A percentile compares a stretch with the other conserved stretches of the same genome.
Conservation (phyloP, 177 flowering plant genomes). For the Vitis hybrid region DNA sequence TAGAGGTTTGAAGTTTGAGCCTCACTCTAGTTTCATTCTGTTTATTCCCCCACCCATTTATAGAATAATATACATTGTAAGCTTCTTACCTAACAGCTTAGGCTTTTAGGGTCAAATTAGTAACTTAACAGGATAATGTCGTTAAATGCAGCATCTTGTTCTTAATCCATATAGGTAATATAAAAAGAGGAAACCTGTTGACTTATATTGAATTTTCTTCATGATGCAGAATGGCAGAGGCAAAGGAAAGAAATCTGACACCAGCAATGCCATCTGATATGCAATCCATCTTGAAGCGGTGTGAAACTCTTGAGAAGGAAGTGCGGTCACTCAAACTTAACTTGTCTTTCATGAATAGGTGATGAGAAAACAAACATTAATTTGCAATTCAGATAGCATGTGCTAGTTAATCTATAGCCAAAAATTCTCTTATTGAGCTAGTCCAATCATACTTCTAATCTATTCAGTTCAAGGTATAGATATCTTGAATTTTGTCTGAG, state of each 20-base stretch:
- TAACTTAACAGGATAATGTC: too few species aligned
- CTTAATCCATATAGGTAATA: neutral
- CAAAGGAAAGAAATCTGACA: slow-evolving; percentile 68
- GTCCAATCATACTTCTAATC: too few species aligned
- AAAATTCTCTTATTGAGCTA: neutral
- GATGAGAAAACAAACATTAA: neutral
- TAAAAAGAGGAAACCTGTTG: neutral
- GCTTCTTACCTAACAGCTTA: too few species aligned
- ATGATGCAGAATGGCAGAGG: slow-evolving; percentile 75
- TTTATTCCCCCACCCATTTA: too few species aligned
- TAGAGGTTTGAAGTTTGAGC: too few species aligned
- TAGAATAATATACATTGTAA: too few species aligned
- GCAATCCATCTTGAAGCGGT: slow-evolving; percentile 67
- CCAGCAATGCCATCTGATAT: slow-evolving; percentile 66
- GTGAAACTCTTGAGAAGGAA: slow-evolving; percentile 87
- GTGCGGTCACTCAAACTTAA: slow-evolving; percentile 82
- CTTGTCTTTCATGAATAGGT: slow-evolving; percentile 88
- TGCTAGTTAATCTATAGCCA: neutral
- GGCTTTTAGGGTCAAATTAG: too few species aligned
- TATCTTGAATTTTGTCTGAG: neutral
- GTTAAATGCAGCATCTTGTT: neutral
- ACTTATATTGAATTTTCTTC: slow-evolving; percentile 9
- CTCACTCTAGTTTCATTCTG: too few species aligned
- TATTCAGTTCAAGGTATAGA: neutral
- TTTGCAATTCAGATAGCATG: neutral